These are phyloP conservation scores for Elaeagnus macrophylla DNA, from an alignment of 306 rosid genomes.

Conservation along the genomic window DNA sequence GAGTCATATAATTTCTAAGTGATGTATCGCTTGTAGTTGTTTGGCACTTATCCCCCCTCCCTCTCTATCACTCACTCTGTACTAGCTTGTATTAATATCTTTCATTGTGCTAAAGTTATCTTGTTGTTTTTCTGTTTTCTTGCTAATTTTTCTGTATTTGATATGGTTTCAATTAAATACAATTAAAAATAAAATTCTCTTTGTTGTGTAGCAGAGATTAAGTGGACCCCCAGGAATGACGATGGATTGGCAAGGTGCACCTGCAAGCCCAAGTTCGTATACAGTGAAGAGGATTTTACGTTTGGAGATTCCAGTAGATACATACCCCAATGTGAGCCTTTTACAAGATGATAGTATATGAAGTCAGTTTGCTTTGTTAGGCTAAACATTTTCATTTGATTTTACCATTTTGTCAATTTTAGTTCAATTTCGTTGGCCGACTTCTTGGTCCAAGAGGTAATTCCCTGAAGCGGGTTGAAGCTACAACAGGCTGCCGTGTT, in stretches of 20 bases:
- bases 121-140: neutral
- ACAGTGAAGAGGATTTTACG: conserved; percentile 88
- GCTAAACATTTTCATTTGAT: too few species aligned
- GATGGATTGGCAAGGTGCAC: conserved; percentile 98
- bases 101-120: neutral
- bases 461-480: conserved; percentile 94
- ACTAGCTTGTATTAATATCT: too few species aligned
- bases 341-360: too few species aligned
- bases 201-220: conserved; percentile 47
- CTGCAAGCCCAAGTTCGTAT: conserved; percentile 86
- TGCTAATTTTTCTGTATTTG: too few species aligned
- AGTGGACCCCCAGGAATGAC: conserved; percentile 75
- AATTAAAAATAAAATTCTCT: too few species aligned
- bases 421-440: conserved; percentile 97
- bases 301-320: conserved; percentile 88
- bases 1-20: too few species aligned
- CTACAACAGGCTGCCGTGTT: conserved; percentile 89
- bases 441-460: conserved; percentile 96
- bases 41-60: too few species aligned
- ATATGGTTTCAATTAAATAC: too few species aligned
- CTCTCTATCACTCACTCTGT: too few species aligned
- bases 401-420: neutral
- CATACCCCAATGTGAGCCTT: conserved; percentile 67
- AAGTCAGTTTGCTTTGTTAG: too few species aligned
- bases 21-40: too few species aligned